Evolutionary conservation across 2,329 filamentous ascomycete genomes (phyloP).

Genomic region (Ascochyta clinopodiicola): DNA sequence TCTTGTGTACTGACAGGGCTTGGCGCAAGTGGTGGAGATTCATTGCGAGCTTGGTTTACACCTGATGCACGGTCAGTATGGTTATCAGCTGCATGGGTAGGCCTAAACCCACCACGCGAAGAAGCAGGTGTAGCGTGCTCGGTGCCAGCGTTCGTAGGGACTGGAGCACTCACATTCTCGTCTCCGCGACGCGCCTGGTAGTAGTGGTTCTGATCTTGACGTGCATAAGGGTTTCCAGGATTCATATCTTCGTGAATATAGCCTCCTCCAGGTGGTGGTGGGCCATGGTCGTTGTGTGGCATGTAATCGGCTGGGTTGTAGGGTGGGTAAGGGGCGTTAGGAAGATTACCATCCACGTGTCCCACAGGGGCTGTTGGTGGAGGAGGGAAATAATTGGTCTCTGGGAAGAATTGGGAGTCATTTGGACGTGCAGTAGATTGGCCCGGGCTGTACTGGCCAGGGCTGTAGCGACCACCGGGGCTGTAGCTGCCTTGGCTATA

Average conservation of each 20-base stretch:
- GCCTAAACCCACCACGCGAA: slow-evolving; percentile 19
- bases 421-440: slow-evolving; percentile 43
- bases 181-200: slow-evolving; percentile 47
- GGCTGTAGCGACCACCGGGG: slow-evolving; percentile 28
- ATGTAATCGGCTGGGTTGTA: slow-evolving; percentile 56
- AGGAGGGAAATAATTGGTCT: slow-evolving; percentile 58
- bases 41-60: slow-evolving; percentile 3
- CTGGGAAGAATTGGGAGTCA: slow-evolving; percentile 52
- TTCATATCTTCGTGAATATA: slow-evolving; percentile 41
- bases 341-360: slow-evolving; percentile 32
- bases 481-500: slow-evolving; percentile 45
- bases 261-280: slow-evolving; percentile 34
- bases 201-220: slow-evolving; percentile 36
- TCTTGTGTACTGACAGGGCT: slow-evolving; percentile 23
- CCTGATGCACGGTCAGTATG: slow-evolving; percentile 36
- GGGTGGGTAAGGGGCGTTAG: slow-evolving; percentile 38
- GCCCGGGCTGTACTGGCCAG: slow-evolving; percentile 29
- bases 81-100: slow-evolving; percentile 22
- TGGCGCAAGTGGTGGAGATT: slow-evolving; percentile 17
- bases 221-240: slow-evolving; percentile 38
- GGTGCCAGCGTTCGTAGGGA: slow-evolving; percentile 36
- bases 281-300: slow-evolving; percentile 33
- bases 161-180: slow-evolving; percentile 59
- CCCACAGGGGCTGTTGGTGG: slow-evolving; percentile 48
- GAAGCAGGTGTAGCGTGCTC: slow-evolving; percentile 24